Conservation (phyloP, 2,329 filamentous ascomycete species). For the Fusarium acutatum region DNA sequence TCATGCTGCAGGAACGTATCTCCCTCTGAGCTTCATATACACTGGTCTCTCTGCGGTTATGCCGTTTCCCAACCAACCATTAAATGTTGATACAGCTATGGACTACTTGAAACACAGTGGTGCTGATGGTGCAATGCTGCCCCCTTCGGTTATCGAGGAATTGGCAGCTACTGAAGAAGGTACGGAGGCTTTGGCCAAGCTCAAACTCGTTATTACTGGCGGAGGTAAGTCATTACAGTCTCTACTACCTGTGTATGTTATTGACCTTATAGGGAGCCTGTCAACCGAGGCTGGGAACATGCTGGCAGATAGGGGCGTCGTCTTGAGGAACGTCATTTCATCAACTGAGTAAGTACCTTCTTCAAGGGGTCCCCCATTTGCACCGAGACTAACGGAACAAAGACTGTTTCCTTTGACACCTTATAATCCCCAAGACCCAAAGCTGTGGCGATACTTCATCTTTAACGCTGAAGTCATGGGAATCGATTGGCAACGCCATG, state of each 20-base stretch:
- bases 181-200: background rate
- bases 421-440: background rate
- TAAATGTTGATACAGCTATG: background rate
- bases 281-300: background rate
- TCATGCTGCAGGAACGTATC: background rate
- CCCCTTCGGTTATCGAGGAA: background rate
- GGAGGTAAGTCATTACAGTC: accelerated
- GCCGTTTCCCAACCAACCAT: background rate
- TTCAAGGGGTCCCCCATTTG: accelerated
- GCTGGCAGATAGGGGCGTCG: background rate
- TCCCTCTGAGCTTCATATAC: background rate
- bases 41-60: accelerated
- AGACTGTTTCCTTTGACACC: background rate
- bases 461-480: background rate
- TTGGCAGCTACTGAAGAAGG: background rate
- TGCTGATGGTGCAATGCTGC: background rate
- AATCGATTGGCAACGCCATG: background rate
- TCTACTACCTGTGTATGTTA: accelerated
- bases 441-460: slow-evolving; percentile 1
- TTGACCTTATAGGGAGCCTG: background rate
- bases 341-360: background rate
- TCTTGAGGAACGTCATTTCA: background rate
- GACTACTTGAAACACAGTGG: background rate
- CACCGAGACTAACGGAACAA: background rate
- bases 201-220: background rate